Percentiles rank a stretch among this genome's conserved stretches.
phyloP scores from a whole-genome alignment of 441 rosid species.

The Populus trichocarpa region DNA sequence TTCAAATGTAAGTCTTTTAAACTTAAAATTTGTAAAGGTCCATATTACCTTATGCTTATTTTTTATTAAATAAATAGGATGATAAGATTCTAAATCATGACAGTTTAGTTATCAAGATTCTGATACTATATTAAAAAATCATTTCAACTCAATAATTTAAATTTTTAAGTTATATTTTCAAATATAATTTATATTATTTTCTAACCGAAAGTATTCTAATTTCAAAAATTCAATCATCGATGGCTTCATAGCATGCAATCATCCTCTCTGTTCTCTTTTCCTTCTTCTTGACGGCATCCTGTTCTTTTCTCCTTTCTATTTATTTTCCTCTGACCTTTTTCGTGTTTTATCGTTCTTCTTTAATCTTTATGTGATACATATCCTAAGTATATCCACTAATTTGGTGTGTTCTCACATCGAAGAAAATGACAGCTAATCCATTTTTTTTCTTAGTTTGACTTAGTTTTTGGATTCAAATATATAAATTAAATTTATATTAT shows the following conservation, averaged over 20 bases:
- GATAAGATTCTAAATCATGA: fast-evolving
- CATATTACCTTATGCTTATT: fast-evolving
- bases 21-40: too few relatives aligned
- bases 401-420: not conserved
- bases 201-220: fast-evolving
- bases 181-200: too few relatives aligned
- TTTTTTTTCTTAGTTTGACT: not conserved
- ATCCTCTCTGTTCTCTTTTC: too few relatives aligned
- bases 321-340: not conserved
- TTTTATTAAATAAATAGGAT: too few relatives aligned
- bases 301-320: not conserved
- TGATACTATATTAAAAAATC: too few relatives aligned
- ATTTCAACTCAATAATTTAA: too few relatives aligned
- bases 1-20: fast-evolving
- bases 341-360: not conserved
- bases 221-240: too few relatives aligned
- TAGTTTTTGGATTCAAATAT: not conserved
- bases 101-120: fast-evolving
- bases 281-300: too few relatives aligned
- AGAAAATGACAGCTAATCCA: not conserved
- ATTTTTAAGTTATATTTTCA: too few relatives aligned
- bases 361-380: not conserved
- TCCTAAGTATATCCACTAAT: not conserved
- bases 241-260: too few relatives aligned
- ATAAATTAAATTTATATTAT: too few relatives aligned